phyloP scores from a whole-genome alignment of 2,329 filamentous ascomycete genomes.

The Pestalotiopsis sp. region DNA sequence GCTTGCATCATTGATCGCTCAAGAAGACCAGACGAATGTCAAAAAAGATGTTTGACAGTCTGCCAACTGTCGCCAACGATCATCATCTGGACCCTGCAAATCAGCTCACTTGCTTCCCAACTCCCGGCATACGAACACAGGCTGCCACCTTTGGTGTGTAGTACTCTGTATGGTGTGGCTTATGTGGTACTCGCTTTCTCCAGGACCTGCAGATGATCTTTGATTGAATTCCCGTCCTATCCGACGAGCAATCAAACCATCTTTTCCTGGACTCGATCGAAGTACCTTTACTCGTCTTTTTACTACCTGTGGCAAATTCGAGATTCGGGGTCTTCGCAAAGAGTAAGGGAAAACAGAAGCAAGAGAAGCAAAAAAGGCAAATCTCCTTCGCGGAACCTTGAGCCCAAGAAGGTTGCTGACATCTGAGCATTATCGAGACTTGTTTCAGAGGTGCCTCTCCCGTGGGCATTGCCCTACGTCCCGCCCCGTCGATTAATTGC shows the following conservation, averaged over 20 bases:
- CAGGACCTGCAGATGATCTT: not conserved
- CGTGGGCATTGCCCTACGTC: not conserved
- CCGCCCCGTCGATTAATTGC: not conserved
- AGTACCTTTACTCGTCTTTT: not conserved
- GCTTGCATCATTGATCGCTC: not conserved
- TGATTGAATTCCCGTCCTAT: not conserved
- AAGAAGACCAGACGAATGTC: not conserved
- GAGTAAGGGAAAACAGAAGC: not conserved
- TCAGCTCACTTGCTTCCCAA: not conserved
- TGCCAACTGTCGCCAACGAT: not conserved
- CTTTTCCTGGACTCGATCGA: not conserved
- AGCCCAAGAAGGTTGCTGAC: not conserved
- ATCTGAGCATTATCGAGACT: not conserved
- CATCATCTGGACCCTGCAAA: not conserved
- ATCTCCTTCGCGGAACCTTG: not conserved
- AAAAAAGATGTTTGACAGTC: not conserved
- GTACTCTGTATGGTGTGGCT: too few species aligned
- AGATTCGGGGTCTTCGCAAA: not conserved
- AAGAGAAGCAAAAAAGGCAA: not conserved
- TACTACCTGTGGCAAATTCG: not conserved
- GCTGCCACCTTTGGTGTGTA: too few species aligned
- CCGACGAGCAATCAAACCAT: not conserved
- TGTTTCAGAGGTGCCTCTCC: not conserved
- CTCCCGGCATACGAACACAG: not conserved
- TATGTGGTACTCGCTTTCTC: not conserved